Percentiles rank a stretch among this genome's conserved stretches.
Conservation (phyloP, 148 eudicot genomes). For the Polygonum maritimum region DNA sequence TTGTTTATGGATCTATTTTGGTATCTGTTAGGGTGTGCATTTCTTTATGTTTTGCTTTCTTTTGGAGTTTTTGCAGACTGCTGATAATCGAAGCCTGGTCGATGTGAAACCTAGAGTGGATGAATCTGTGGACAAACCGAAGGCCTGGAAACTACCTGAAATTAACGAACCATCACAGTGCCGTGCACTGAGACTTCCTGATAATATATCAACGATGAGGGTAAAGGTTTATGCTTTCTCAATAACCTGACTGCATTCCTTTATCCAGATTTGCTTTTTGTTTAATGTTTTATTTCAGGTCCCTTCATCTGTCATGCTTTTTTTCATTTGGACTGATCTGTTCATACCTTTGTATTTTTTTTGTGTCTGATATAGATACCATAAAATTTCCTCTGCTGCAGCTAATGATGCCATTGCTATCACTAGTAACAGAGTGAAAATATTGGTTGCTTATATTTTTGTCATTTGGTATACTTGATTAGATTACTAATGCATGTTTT, state of each 20-base stretch:
- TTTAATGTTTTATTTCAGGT: neutral
- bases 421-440: neutral
- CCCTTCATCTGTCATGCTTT: conserved; percentile 3
- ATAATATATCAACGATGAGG: conserved; percentile 50
- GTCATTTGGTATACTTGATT: neutral
- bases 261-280: neutral
- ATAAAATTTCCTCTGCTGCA: neutral
- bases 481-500: neutral
- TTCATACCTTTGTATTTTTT: neutral
- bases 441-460: too few species aligned
- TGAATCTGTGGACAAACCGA: conserved; percentile 58
- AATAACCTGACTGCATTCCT: neutral
- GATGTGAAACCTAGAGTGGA: conserved; percentile 69
- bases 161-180: conserved; percentile 70
- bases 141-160: conserved; percentile 66
- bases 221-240: conserved; percentile 19
- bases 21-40: neutral
- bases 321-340: neutral
- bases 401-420: neutral
- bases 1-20: neutral
- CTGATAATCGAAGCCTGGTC: conserved; percentile 41
- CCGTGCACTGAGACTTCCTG: conserved; percentile 74
- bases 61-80: conserved; percentile 41
- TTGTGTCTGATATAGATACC: neutral
- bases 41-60: neutral